Evolutionary conservation across 371 early-diverging fungal genomes (phyloP).

Genomic region (Sporodiniella umbellata): DNA sequence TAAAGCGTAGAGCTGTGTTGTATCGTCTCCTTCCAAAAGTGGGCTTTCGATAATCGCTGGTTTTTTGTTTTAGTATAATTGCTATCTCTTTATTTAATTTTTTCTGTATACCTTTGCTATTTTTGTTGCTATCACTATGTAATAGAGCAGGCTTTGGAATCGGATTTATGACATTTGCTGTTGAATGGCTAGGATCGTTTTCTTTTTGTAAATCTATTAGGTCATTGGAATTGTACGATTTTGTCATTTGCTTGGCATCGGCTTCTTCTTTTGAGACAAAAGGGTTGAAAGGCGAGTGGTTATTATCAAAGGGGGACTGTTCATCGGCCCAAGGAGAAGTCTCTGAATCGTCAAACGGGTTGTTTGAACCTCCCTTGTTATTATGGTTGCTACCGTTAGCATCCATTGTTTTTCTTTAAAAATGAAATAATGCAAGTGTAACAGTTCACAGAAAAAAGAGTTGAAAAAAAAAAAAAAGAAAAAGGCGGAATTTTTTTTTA

Average conservation of each 20-base stretch:
- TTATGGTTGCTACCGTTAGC: constrained; percentile 7
- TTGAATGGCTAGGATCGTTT: constrained; percentile 1
- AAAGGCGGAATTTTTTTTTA: not conserved
- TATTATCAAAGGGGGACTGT: not conserved
- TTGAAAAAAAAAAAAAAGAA: constrained; percentile 4
- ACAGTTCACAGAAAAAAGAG: constrained; percentile 5
- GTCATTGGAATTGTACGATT: constrained; percentile 13
- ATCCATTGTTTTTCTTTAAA: constrained; percentile 11
- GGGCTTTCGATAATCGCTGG: not conserved
- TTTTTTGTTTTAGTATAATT: not conserved
- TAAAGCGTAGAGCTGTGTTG: not conserved
- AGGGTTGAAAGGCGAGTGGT: constrained; percentile 18
- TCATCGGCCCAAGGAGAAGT: constrained; percentile 9
- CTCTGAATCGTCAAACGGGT: constrained; percentile 17
- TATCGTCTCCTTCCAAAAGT: constrained; percentile 8
- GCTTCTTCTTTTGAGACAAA: constrained; percentile 8
- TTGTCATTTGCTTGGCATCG: constrained; percentile 8
- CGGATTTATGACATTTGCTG: not conserved
- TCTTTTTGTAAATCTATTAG: constrained; percentile 23
- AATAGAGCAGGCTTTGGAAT: not conserved
- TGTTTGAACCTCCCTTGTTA: not conserved
- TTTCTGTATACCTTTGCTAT: not conserved
- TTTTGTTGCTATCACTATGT: not conserved
- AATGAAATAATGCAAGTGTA: constrained; percentile 8
- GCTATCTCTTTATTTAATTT: not conserved